These are phyloP conservation scores for Penicillium atrosanguineum DNA, from an alignment of 495 filamentous ascomycete genomes.

Conservation along the genomic window DNA sequence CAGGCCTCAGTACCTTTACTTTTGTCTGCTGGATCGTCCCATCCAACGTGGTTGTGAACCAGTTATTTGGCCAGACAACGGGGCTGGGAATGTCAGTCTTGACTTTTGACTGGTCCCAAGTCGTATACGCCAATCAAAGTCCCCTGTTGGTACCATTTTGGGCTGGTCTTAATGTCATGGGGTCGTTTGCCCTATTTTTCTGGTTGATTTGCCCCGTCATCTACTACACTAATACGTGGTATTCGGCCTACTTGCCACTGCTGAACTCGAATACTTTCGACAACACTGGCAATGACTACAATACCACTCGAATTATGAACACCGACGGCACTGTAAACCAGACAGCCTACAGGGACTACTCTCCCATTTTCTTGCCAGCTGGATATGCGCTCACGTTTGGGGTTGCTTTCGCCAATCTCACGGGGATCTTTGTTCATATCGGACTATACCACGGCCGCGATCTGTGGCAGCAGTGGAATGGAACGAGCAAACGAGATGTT, in stretches of 20 bases:
- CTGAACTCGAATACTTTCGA: conserved; percentile 49
- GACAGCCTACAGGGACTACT: conserved; percentile 42
- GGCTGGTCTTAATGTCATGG: conserved; percentile 87
- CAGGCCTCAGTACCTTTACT: conserved; percentile 85
- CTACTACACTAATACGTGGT: conserved; percentile 69
- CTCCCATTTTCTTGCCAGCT: conserved; percentile 46
- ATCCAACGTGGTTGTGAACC: conserved; percentile 63
- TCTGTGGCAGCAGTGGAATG: conserved; percentile 59
- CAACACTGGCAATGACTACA: conserved; percentile 41
- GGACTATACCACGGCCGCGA: conserved; percentile 63
- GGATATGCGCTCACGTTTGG: conserved; percentile 59
- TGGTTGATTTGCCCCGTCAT: conserved; percentile 81
- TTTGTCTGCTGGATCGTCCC: conserved; percentile 91
- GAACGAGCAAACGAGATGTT: conserved; percentile 55
- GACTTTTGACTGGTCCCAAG: conserved; percentile 93
- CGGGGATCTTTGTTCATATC: conserved; percentile 63
- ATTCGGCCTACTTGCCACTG: conserved; percentile 49
- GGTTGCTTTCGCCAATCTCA: conserved; percentile 67
- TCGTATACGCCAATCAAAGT: conserved; percentile 81
- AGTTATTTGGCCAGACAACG: conserved; percentile 63
- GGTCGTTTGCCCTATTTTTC: conserved; percentile 81
- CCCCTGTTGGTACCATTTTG: conserved; percentile 86
- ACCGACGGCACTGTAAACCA: conserved; percentile 37
- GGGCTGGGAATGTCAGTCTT: conserved; percentile 78
- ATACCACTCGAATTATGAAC: conserved; percentile 44